Evolutionary conservation across 192 early-diverging fungal species (phyloP).

Genomic region (Rhizophlyctis rosea): DNA sequence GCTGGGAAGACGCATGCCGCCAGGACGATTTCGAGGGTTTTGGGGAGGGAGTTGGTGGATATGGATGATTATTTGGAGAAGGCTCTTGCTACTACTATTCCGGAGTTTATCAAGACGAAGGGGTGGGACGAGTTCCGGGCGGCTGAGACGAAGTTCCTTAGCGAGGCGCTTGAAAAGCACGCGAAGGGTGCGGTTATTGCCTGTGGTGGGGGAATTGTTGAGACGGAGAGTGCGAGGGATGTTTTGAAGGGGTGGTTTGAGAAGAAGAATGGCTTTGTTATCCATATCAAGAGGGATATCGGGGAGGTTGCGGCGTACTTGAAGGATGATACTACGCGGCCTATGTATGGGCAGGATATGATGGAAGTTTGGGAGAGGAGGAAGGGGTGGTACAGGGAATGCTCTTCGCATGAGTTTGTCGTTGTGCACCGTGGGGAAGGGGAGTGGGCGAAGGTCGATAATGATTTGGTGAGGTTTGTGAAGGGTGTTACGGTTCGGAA

Average conservation of each 20-base stretch:
- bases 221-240: slow-evolving; percentile 66
- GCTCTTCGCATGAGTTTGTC: slow-evolving; percentile 81
- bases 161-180: slow-evolving; percentile 54
- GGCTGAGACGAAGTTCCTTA: slow-evolving; percentile 71
- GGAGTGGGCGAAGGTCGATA: slow-evolving; percentile 70
- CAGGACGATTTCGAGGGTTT: slow-evolving; percentile 58
- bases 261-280: slow-evolving; percentile 45
- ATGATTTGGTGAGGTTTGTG: slow-evolving; percentile 71
- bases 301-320: slow-evolving; percentile 78
- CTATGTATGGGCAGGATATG: slow-evolving; percentile 80
- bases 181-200: slow-evolving; percentile 70
- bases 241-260: slow-evolving; percentile 59
- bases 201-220: slow-evolving; percentile 95
- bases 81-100: slow-evolving; percentile 67
- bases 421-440: slow-evolving; percentile 45
- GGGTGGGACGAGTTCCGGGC: slow-evolving; percentile 89
- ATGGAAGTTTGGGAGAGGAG: slow-evolving; percentile 76
- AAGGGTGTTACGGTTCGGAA: slow-evolving; percentile 55
- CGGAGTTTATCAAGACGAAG: slow-evolving; percentile 67
- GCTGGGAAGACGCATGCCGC: slow-evolving; percentile 92
- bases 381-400: slow-evolving; percentile 70
- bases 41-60: slow-evolving; percentile 81
- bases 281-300: slow-evolving; percentile 81
- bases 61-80: slow-evolving; percentile 81
- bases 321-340: slow-evolving; percentile 74